These are phyloP conservation scores for Metschnikowia santaceciliae DNA, from an alignment of 805 yeast genomes.

Conservation along the genomic window DNA sequence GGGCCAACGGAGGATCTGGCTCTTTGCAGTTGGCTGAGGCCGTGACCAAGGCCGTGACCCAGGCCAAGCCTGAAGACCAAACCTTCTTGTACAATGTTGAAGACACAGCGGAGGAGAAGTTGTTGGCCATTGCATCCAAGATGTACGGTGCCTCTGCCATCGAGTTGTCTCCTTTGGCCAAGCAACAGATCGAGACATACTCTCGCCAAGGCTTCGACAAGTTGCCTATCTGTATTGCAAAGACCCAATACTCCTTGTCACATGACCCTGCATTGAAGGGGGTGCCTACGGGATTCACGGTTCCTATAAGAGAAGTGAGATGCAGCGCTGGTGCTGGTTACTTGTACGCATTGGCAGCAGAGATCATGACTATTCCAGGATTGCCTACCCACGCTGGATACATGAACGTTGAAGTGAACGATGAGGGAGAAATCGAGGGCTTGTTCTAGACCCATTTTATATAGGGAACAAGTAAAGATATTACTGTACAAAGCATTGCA, in stretches of 20 bases:
- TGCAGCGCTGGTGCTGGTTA: slow-evolving; percentile 97
- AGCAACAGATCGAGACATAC: slow-evolving; percentile 74
- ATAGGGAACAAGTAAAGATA: neutral
- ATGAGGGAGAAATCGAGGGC: slow-evolving; percentile 89
- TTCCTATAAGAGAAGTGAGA: slow-evolving; percentile 92
- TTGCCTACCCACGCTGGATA: slow-evolving; percentile 93
- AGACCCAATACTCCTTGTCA: slow-evolving; percentile 93
- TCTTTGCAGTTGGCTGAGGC: slow-evolving; percentile 81
- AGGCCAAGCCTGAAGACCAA: slow-evolving; percentile 23
- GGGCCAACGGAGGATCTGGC: slow-evolving; percentile 95
- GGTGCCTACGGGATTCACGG: slow-evolving; percentile 89
- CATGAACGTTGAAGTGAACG: slow-evolving; percentile 93
- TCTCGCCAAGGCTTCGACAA: slow-evolving; percentile 84
- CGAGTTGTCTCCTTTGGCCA: slow-evolving; percentile 79
- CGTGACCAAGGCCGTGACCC: slow-evolving; percentile 65
- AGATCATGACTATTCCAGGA: slow-evolving; percentile 97
- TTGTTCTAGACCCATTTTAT: slow-evolving; percentile 48
- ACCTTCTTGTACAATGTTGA: slow-evolving; percentile 66
- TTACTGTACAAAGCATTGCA: too few relatives aligned
- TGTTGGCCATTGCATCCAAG: slow-evolving; percentile 70
- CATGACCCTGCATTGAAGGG: slow-evolving; percentile 93
- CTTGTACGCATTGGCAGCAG: slow-evolving; percentile 93
- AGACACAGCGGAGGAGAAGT: slow-evolving; percentile 73
- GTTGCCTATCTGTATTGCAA: slow-evolving; percentile 94
- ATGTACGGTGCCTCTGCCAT: slow-evolving; percentile 92